Evolutionary conservation across 2,329 filamentous ascomycete genomes (phyloP).

Genomic region (Sporothrix inflata): DNA sequence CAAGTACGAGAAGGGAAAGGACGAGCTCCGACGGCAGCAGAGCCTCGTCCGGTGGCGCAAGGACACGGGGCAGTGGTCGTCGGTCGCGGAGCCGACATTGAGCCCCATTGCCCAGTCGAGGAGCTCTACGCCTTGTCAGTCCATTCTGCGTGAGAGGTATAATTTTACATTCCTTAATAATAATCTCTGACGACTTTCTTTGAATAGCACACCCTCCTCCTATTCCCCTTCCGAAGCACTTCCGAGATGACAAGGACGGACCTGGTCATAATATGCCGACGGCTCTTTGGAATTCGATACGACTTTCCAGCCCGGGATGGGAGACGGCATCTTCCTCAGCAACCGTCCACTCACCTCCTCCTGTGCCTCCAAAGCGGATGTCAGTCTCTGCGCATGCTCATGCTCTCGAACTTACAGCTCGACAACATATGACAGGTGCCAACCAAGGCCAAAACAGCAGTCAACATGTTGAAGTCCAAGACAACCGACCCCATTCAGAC

Average conservation of each 20-base stretch:
- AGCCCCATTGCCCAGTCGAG: constrained; percentile 54
- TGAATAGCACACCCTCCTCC: neutral
- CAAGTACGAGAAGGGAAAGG: constrained; percentile 49
- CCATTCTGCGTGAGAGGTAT: neutral
- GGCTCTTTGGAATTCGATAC: neutral
- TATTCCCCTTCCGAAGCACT: neutral
- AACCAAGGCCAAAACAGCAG: too few species aligned
- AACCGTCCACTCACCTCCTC: neutral
- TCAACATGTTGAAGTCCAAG: neutral
- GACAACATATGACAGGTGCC: neutral
- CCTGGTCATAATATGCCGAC: neutral
- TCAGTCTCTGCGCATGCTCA: neutral
- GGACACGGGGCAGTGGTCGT: constrained; percentile 55
- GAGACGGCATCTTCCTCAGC: neutral
- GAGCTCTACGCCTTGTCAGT: constrained; percentile 32
- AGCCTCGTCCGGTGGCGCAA: constrained; percentile 49
- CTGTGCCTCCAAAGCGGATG: neutral
- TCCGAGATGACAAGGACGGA: neutral
- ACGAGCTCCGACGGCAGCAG: constrained; percentile 42
- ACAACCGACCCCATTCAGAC: too few species aligned
- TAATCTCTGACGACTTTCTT: neutral
- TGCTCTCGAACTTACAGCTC: neutral
- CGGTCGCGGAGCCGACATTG: constrained; percentile 52
- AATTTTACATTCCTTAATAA: too few species aligned
- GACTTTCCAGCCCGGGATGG: constrained; percentile 15